phyloP scores from a whole-genome alignment of 2,329 filamentous ascomycete species.

The Saccharata proteae region DNA sequence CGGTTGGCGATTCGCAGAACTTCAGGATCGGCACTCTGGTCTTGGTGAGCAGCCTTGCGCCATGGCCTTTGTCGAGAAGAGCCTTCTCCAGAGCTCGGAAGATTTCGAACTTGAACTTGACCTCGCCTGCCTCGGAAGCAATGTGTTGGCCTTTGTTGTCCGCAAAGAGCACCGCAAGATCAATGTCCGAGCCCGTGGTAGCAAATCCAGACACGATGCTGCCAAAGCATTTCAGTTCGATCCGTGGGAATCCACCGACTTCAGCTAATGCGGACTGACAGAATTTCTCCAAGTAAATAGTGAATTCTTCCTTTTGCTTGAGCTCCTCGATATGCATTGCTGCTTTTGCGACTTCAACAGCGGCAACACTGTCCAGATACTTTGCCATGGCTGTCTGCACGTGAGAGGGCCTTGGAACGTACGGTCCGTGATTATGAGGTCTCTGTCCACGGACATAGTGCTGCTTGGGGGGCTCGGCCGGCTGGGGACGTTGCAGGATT shows the following conservation, averaged over 20 bases:
- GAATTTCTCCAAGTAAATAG: constrained; percentile 49
- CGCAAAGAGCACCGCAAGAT: constrained; percentile 60
- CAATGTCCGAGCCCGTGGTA: constrained; percentile 81
- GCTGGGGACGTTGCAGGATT: no score
- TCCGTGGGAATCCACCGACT: constrained; percentile 33
- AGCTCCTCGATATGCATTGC: constrained; percentile 55
- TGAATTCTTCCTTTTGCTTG: constrained; percentile 59
- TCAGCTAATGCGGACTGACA: constrained; percentile 39
- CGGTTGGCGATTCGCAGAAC: constrained; percentile 59
- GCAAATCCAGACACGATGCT: constrained; percentile 78
- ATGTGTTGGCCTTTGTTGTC: constrained; percentile 39
- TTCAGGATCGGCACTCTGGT: constrained; percentile 83
- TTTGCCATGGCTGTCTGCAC: no score
- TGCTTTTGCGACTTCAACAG: constrained; percentile 41
- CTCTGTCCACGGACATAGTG: no score
- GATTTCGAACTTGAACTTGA: no score
- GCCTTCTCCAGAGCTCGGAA: constrained; percentile 65
- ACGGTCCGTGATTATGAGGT: no score
- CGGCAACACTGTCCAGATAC: constrained; percentile 32
- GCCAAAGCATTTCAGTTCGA: constrained; percentile 68
- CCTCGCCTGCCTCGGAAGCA: constrained; percentile 11
- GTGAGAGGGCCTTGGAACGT: no score
- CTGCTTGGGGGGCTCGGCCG: no score
- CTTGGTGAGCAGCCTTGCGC: constrained; percentile 63
- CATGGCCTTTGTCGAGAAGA: constrained; percentile 59